A percentile compares a stretch with the other conserved stretches of the same genome.
Evolutionary conservation across 148 eudicot genomes (phyloP).

Genomic region (Silene conica): DNA sequence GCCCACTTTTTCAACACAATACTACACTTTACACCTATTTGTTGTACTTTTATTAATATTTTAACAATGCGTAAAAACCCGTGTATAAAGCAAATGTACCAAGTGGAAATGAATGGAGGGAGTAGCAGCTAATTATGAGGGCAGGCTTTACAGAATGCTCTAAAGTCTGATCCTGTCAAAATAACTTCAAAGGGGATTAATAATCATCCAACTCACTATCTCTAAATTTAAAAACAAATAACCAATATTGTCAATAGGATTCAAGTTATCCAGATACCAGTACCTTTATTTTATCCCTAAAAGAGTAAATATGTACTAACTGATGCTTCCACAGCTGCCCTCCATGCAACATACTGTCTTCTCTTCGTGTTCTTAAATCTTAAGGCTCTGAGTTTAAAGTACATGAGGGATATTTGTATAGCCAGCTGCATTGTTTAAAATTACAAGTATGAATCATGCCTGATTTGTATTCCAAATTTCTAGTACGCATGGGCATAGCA

Average conservation of each 20-base stretch:
- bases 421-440: slow-evolving; percentile 55
- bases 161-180: background rate
- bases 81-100: no score
- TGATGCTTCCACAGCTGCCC: slow-evolving; percentile 75
- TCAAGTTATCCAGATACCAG: no score
- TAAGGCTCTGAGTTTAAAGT: slow-evolving; percentile 61
- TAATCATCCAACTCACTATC: no score
- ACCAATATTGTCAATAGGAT: background rate
- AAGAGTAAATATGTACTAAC: slow-evolving; percentile 20
- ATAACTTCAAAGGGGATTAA: background rate
- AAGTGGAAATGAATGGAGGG: no score
- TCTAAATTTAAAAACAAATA: background rate
- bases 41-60: no score
- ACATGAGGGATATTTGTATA: slow-evolving; percentile 62
- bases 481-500: background rate
- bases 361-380: slow-evolving; percentile 62
- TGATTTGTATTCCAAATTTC: background rate
- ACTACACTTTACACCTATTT: no score
- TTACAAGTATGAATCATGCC: slow-evolving; percentile 6
- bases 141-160: background rate
- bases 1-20: no score
- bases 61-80: no score
- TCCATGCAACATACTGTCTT: slow-evolving; percentile 63
- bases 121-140: background rate
- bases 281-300: no score